A percentile compares a stretch with the other conserved stretches of the same genome.
Conservation (phyloP, 2,329 filamentous ascomycete genomes). For the Alternaria burnsii region DNA sequence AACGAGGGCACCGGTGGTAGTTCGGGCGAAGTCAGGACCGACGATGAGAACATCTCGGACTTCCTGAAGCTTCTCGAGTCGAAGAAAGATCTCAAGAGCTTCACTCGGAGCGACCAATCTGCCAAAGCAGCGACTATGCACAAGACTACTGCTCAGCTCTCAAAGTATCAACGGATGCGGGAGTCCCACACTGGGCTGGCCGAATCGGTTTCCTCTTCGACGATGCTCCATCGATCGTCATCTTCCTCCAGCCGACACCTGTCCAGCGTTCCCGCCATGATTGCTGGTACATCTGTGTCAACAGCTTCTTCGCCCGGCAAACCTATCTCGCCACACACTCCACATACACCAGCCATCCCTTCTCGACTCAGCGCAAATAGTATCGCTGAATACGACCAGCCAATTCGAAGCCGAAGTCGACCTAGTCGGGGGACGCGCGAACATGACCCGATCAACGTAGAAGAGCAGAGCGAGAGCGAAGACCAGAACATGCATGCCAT, state of each 20-base stretch:
- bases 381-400: slow-evolving; percentile 72
- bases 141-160: slow-evolving; percentile 79
- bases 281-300: slow-evolving; percentile 75
- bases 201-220: slow-evolving; percentile 91
- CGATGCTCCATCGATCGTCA: slow-evolving; percentile 83
- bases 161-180: slow-evolving; percentile 85
- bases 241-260: slow-evolving; percentile 80
- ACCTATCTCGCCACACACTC: slow-evolving; percentile 86
- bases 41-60: slow-evolving; percentile 92
- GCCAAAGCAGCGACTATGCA: slow-evolving; percentile 74
- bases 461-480: slow-evolving; percentile 39
- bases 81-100: slow-evolving; percentile 84
- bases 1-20: slow-evolving; percentile 72
- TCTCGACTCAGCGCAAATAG: slow-evolving; percentile 93
- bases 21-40: slow-evolving; percentile 73
- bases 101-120: slow-evolving; percentile 70
- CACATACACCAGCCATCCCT: slow-evolving; percentile 91
- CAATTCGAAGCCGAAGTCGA: slow-evolving; percentile 42
- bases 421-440: slow-evolving; percentile 45
- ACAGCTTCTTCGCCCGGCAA: slow-evolving; percentile 88
- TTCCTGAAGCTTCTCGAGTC: slow-evolving; percentile 90
- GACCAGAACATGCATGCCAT: slow-evolving; percentile 70
- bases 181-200: slow-evolving; percentile 89
- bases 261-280: slow-evolving; percentile 68
- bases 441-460: slow-evolving; percentile 35